Conservation (phyloP, 2,329 filamentous ascomycete genomes). For the Gaeumannomyces sp. region DNA sequence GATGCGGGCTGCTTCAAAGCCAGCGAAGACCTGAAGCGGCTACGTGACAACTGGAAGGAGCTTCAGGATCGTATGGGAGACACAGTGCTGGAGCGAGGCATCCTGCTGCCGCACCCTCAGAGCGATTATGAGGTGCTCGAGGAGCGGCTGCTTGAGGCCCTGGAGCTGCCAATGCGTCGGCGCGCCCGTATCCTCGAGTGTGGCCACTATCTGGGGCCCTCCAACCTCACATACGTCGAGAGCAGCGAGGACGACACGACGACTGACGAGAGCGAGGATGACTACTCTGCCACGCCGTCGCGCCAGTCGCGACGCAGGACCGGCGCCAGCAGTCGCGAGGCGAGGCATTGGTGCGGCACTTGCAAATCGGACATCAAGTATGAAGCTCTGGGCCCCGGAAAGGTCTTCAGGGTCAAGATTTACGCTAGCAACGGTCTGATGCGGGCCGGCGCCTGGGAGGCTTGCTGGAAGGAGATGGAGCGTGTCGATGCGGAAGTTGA, state of each 20-base stretch:
- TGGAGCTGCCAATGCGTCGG: constrained; percentile 60
- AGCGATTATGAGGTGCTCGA: constrained; percentile 76
- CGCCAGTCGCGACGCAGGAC: background rate
- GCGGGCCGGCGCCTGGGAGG: constrained; percentile 84
- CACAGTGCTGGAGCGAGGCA: constrained; percentile 65
- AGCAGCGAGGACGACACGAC: constrained; percentile 40
- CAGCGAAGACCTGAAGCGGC: constrained; percentile 39
- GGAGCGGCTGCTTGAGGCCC: constrained; percentile 67
- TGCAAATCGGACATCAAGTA: constrained; percentile 50
- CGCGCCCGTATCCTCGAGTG: constrained; percentile 68
- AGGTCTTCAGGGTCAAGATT: constrained; percentile 73
- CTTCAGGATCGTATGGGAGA: constrained; percentile 66
- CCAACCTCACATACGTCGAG: constrained; percentile 33
- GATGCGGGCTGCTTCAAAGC: constrained; percentile 29
- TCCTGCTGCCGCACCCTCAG: constrained; percentile 71
- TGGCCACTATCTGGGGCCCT: constrained; percentile 66
- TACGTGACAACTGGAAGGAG: constrained; percentile 59
- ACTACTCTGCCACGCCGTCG: constrained; percentile 30
- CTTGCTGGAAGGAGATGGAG: constrained; percentile 97
- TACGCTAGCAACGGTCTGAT: constrained; percentile 95
- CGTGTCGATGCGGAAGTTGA: constrained; percentile 91
- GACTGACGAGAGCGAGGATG: constrained; percentile 36
- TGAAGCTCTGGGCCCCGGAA: constrained; percentile 45
- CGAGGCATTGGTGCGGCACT: constrained; percentile 50
- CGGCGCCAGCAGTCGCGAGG: constrained; percentile 15